Evolutionary conservation across 805 yeast species (phyloP).

Genomic region (Metschnikowia lachancei): DNA sequence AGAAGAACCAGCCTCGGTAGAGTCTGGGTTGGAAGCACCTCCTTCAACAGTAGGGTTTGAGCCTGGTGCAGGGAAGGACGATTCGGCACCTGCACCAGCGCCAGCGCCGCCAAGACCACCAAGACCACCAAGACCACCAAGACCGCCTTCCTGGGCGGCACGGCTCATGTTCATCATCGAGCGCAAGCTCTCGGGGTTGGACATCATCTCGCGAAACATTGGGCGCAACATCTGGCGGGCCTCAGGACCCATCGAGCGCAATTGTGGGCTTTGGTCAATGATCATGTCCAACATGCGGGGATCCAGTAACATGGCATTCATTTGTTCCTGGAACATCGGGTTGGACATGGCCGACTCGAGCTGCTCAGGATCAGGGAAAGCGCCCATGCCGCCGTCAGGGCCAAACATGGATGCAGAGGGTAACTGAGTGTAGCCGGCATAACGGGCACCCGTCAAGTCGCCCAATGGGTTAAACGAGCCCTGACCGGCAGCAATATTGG

Average conservation of each 20-base stretch:
- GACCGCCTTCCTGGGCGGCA: slow-evolving; percentile 37
- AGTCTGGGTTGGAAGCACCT: not conserved
- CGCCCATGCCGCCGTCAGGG: slow-evolving; percentile 88
- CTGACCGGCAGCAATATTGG: slow-evolving; percentile 80
- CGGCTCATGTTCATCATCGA: slow-evolving; percentile 75
- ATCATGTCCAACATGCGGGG: slow-evolving; percentile 85
- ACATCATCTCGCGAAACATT: slow-evolving; percentile 62
- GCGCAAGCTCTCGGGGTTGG: slow-evolving; percentile 84
- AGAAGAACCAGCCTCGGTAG: slow-evolving; percentile 3
- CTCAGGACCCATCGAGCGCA: slow-evolving; percentile 85
- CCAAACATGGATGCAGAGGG: slow-evolving; percentile 90
- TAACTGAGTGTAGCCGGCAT: slow-evolving; percentile 87
- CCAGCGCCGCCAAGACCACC: slow-evolving; percentile 9
- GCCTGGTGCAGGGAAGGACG: slow-evolving; percentile 39
- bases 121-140: slow-evolving; percentile 12
- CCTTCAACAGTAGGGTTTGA: slow-evolving; percentile 34
- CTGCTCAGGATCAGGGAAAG: slow-evolving; percentile 71
- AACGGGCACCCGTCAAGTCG: slow-evolving; percentile 90
- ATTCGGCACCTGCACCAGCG: slow-evolving; percentile 4
- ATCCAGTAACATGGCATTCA: slow-evolving; percentile 78
- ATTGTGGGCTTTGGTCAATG: slow-evolving; percentile 79
- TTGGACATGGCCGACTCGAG: slow-evolving; percentile 70
- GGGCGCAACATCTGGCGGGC: slow-evolving; percentile 86
- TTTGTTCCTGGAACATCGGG: slow-evolving; percentile 77
- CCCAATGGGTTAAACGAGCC: slow-evolving; percentile 89